A percentile compares a stretch with the other conserved stretches of the same genome.
These are phyloP conservation scores for Leccinum barrowsii DNA, from an alignment of 768 basidiomycete genomes.

Conservation along the genomic window DNA sequence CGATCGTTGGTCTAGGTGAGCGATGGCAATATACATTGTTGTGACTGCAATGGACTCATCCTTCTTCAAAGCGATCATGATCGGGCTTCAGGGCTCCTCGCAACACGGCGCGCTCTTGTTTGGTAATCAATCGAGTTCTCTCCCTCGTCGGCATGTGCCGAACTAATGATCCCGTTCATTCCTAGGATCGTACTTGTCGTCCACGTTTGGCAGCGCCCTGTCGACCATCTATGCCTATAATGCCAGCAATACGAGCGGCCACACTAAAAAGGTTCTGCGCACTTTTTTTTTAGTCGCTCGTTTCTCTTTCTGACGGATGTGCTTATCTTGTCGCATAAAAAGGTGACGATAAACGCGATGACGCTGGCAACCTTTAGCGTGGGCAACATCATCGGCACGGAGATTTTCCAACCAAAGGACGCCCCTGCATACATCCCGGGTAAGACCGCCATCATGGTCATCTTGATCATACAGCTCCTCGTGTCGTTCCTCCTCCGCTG, in stretches of 20 bases:
- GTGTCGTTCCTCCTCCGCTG: conserved; percentile 48
- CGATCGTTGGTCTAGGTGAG: conserved; percentile 53
- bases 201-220: conserved; percentile 58
- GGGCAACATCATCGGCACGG: conserved; percentile 61
- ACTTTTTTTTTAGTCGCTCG: neutral
- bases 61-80: conserved; percentile 40
- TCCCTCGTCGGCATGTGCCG: neutral
- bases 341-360: conserved; percentile 59
- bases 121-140: conserved; percentile 32
- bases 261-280: conserved; percentile 55
- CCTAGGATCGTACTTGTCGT: conserved; percentile 46
- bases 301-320: neutral
- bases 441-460: conserved; percentile 61
- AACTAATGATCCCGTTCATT: neutral
- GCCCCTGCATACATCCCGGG: conserved; percentile 63
- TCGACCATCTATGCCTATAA: conserved; percentile 63
- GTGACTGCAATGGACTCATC: neutral
- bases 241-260: conserved; percentile 59
- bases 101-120: conserved; percentile 54
- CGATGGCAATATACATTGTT: neutral
- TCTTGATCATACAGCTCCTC: conserved; percentile 49
- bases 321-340: conserved; percentile 5
- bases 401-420: conserved; percentile 60
- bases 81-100: conserved; percentile 47
- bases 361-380: conserved; percentile 52